Evolutionary conservation across 495 filamentous ascomycete genomes (phyloP), one percentile per base, ranked within the genome.

Genomic region (Hyaloscypha hepaticicola): DNA sequence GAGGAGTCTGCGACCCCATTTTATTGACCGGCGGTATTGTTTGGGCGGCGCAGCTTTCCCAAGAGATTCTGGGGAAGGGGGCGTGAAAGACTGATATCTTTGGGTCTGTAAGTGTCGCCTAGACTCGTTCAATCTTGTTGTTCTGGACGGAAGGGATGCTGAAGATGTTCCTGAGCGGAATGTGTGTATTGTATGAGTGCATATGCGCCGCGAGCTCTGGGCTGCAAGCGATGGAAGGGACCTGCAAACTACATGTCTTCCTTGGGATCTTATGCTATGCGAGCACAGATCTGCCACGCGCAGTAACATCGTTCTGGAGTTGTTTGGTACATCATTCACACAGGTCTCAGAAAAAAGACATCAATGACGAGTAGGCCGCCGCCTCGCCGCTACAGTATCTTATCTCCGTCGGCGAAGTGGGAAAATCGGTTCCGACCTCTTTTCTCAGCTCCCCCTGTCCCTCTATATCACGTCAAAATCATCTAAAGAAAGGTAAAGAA

Each of bases 21-120:
- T 90, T 14, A 86, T 82, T 22, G 82, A 84, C 34, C 87, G 88
- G 24, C 73, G 79, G 76, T 87, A 92, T 71, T 85, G 85, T 67
- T 82, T 80, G 19, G 90, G 83, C 1, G 84, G 77, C n/a, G 74
- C 78, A 11, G 93, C 87, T 70, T 86, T 88, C 45, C 90, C 90
- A 38, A 98, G 82, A n/a, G 87, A 89, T 58, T 80, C 80, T 2
- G 94, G 94, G 5, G 90, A 83, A 2, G 93, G 93, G 22, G 94
- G 94, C 7, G 82, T 83, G 57, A 96, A 85, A n/a, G 89, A 85
- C 63, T 88, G 81, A 76, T 88, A 92, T 66, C 67, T 63, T 55
- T 69, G 66, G 48, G 49, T 70, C 29, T 68, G 69, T n/a, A 70
- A 34, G 4, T 26, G 63, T 9, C 64, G 60, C 11, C 64, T 45